Evolutionary conservation across 306 rosid species (phyloP).

Genomic region (Cicer pinnatifidum): DNA sequence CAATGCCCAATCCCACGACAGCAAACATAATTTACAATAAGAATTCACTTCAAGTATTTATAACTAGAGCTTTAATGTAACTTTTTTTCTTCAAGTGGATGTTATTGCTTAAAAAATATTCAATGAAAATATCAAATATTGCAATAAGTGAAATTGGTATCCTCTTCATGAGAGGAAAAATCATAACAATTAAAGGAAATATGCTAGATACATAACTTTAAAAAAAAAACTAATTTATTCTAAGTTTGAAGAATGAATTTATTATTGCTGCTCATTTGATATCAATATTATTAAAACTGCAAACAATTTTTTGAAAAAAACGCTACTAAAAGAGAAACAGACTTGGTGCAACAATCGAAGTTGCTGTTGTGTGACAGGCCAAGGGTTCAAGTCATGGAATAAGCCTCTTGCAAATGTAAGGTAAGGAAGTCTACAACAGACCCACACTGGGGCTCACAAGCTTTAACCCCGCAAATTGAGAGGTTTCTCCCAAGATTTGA

Average conservation of each 20-base stretch:
- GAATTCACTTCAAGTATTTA: conserved; percentile 7
- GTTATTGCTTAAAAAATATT: conserved; percentile 11
- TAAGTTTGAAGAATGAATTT: conserved; percentile 13
- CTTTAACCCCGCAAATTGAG: not conserved
- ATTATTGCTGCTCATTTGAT: not conserved
- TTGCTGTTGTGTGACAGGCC: not conserved
- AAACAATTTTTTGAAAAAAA: not conserved
- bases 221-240: not conserved
- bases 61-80: conserved; percentile 7
- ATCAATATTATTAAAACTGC: not conserved
- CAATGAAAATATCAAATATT: conserved; percentile 9
- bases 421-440: not conserved
- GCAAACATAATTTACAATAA: not conserved
- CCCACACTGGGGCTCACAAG: not conserved
- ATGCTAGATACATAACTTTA: not conserved
- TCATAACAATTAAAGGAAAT: not conserved
- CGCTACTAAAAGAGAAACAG: not conserved
- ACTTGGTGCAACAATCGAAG: not conserved
- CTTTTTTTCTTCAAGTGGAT: not conserved
- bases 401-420: not conserved
- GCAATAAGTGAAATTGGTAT: not conserved
- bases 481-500: conserved; percentile 2
- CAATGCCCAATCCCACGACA: not conserved
- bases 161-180: not conserved
- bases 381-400: not conserved